Conservation (phyloP, 495 filamentous ascomycete genomes). For the Chlorociboria aeruginascens region DNA sequence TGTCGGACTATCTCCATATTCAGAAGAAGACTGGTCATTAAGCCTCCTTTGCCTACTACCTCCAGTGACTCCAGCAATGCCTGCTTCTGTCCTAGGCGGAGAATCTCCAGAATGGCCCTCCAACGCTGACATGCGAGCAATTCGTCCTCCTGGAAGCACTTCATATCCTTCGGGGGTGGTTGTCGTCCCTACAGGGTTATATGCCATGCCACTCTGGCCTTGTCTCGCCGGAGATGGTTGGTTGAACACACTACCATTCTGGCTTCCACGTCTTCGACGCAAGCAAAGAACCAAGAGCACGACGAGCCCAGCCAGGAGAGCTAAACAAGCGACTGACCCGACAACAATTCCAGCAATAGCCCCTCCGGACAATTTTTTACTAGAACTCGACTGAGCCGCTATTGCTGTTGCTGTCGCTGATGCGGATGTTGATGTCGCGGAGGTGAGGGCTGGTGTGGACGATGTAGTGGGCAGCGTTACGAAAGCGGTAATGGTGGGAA, state of each 20-base stretch:
- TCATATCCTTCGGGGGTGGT: constrained; percentile 49
- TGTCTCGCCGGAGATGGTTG: constrained; percentile 71
- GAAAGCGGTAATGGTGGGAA: constrained; percentile 63
- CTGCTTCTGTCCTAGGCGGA: constrained; percentile 31
- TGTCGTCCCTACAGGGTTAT: constrained; percentile 18
- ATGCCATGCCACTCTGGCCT: constrained; percentile 22
- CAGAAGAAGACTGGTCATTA: constrained; percentile 57
- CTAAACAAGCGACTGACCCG: constrained; percentile 61
- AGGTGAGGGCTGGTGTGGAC: constrained; percentile 29
- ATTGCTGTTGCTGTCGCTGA: constrained; percentile 15
- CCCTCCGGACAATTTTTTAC: constrained; percentile 52
- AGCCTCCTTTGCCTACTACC: constrained; percentile 36
- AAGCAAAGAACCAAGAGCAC: constrained; percentile 47
- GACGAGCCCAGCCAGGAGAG: constrained; percentile 51
- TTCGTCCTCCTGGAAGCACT: constrained; percentile 73
- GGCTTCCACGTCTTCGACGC: constrained; percentile 45
- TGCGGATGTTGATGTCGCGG: constrained; percentile 23
- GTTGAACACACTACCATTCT: constrained; percentile 62
- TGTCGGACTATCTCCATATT: constrained; percentile 52
- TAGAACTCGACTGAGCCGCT: constrained; percentile 1
- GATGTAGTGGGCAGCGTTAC: constrained; percentile 50
- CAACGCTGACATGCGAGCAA: constrained; percentile 91
- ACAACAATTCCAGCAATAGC: constrained; percentile 84
- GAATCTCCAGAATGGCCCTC: constrained; percentile 56
- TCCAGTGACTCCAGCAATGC: constrained; percentile 27